phyloP scores from a whole-genome alignment of 352 stramenopile species.

The Phytophthora capsici region DNA sequence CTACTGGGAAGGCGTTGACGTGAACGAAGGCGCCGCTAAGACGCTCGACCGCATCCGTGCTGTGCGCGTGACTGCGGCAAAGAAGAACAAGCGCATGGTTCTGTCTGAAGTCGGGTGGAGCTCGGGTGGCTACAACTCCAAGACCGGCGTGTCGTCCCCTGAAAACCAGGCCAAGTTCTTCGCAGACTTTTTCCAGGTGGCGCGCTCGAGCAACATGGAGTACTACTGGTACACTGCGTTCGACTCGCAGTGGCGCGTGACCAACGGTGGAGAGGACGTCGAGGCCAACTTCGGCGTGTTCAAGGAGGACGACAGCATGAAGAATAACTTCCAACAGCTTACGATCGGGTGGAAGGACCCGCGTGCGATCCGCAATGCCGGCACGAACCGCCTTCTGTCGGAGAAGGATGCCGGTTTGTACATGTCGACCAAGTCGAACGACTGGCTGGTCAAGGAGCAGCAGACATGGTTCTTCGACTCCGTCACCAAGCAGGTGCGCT shows the following conservation, averaged over 20 bases:
- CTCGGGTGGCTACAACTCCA: constrained; percentile 39
- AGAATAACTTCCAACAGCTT: constrained; percentile 59
- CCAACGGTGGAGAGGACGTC: constrained; percentile 51
- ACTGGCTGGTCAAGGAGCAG: constrained; percentile 61
- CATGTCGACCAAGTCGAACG: constrained; percentile 45
- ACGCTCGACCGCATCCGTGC: constrained; percentile 52
- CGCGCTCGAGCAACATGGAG: constrained; percentile 44
- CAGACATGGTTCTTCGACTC: constrained; percentile 75
- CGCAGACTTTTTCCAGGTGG: constrained; percentile 67
- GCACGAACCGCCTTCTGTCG: constrained; percentile 36
- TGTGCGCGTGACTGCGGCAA: constrained; percentile 46
- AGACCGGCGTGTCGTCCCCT: constrained; percentile 45
- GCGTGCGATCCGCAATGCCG: constrained; percentile 36
- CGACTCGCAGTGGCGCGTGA: constrained; percentile 63
- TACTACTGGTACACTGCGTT: constrained; percentile 83
- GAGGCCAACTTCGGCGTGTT: constrained; percentile 77
- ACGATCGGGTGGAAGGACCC: constrained; percentile 42
- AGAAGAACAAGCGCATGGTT: constrained; percentile 64
- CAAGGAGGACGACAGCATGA: constrained; percentile 58
- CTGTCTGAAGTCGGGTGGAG: constrained; percentile 75
- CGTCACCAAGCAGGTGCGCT: constrained; percentile 55
- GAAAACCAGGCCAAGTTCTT: constrained; percentile 70
- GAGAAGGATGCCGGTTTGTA: constrained; percentile 42
- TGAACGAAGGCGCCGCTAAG: constrained; percentile 48
- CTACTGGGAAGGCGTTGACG: constrained; percentile 64